phyloP scores from a whole-genome alignment of 257 asterid genomes.

The Striga asiatica region DNA sequence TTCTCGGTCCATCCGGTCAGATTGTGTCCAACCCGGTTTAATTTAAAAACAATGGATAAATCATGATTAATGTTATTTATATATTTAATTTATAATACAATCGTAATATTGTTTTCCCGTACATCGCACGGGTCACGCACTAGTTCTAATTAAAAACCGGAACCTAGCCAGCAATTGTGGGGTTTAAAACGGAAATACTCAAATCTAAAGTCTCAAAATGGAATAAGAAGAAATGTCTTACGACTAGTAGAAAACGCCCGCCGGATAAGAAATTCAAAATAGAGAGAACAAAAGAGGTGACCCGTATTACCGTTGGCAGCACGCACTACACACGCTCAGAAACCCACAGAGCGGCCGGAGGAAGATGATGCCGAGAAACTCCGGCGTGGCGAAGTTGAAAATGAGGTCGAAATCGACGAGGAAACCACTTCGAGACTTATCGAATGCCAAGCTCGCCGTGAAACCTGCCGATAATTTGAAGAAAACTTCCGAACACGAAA shows the following conservation, averaged over 20 bases:
- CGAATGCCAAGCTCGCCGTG: slow-evolving; percentile 27
- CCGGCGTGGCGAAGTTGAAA: slow-evolving; percentile 16
- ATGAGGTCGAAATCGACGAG: slow-evolving; percentile 32
- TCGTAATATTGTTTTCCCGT: too few species aligned
- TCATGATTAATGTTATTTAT: too few species aligned
- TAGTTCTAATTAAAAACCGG: too few species aligned
- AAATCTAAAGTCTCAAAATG: too few species aligned
- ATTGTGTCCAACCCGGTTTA: too few species aligned
- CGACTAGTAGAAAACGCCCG: background rate
- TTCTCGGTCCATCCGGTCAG: too few species aligned
- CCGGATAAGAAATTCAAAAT: slow-evolving; percentile 13
- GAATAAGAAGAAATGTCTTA: too few species aligned
- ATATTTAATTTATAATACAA: too few species aligned
- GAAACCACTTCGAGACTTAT: slow-evolving; percentile 52
- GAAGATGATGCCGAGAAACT: slow-evolving; percentile 31
- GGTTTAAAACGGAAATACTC: too few species aligned
- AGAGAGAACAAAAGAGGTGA: slow-evolving; percentile 10
- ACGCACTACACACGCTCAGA: background rate
- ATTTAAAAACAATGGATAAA: too few species aligned
- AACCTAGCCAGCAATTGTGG: too few species aligned
- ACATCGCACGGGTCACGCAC: too few species aligned
- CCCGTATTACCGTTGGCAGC: slow-evolving; percentile 31
- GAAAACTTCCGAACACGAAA: slow-evolving; percentile 18
- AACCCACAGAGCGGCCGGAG: slow-evolving; percentile 3
- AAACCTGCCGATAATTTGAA: slow-evolving; percentile 17